Conservation (phyloP, 306 rosid species). For the Lotus japonicus region DNA sequence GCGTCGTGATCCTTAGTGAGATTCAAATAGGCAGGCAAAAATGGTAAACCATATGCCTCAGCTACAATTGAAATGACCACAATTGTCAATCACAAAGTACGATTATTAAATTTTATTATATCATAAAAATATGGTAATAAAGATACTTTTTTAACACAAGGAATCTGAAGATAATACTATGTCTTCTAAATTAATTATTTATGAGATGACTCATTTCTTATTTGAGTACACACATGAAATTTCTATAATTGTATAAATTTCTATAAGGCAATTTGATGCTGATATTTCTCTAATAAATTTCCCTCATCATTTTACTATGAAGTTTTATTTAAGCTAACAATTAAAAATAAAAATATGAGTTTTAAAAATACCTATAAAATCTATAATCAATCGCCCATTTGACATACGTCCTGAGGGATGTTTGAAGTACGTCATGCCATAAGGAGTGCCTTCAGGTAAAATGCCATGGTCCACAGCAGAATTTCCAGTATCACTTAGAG, state of each 20-base stretch:
- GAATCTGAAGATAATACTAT: no score
- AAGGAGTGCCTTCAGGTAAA: slow-evolving; percentile 1
- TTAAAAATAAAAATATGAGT: no score
- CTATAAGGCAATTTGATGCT: no score
- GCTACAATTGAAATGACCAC: slow-evolving; percentile 20
- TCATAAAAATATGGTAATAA: neutral
- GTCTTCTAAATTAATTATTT: no score
- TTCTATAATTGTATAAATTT: no score
- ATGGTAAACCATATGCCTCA: slow-evolving; percentile 40
- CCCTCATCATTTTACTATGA: neutral
- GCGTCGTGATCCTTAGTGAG: neutral
- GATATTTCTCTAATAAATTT: no score
- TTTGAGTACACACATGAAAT: no score
- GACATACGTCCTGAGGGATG: slow-evolving; percentile 30
- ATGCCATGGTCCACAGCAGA: neutral
- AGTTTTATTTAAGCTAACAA: neutral
- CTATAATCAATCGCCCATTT: slow-evolving; percentile 39
- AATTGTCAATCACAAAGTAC: neutral
- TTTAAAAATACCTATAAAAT: slow-evolving; percentile 34
- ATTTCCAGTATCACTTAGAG: slow-evolving; percentile 48
- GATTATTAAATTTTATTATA: no score
- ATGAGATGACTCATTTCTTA: no score
- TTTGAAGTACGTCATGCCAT: slow-evolving; percentile 39
- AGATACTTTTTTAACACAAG: no score
- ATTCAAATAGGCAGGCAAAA: slow-evolving; percentile 27